Conservation (phyloP, 768 basidiomycete genomes). For the Panellus pusillus region DNA sequence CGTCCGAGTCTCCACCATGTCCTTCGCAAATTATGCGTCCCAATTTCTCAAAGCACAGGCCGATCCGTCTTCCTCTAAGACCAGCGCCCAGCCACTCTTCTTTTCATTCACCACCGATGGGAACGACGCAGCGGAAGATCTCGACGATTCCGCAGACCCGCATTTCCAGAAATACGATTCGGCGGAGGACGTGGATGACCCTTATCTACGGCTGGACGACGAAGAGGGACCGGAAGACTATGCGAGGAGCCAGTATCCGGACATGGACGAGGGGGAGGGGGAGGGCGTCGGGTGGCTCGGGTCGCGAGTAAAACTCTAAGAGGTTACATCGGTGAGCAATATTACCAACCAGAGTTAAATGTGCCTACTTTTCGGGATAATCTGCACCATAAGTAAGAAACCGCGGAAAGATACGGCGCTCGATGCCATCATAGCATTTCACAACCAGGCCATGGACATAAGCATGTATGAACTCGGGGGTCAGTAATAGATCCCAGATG, state of each 20-base stretch:
- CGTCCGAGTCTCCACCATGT: constrained; percentile 11
- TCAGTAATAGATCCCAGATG: constrained; percentile 28
- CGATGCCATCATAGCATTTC: constrained; percentile 29
- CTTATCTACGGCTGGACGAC: constrained; percentile 74
- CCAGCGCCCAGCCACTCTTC: constrained; percentile 67
- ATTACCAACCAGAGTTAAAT: background rate
- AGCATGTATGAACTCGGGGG: constrained; percentile 28
- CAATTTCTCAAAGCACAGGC: constrained; percentile 7
- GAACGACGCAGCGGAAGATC: constrained; percentile 54
- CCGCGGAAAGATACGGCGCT: constrained; percentile 30
- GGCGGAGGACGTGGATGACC: constrained; percentile 76
- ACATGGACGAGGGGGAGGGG: constrained; percentile 31
- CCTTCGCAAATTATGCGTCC: constrained; percentile 13
- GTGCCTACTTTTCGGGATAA: constrained; percentile 39
- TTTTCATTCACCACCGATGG: constrained; percentile 80
- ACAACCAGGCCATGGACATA: constrained; percentile 31
- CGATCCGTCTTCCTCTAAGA: constrained; percentile 1
- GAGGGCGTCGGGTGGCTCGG: constrained; percentile 60
- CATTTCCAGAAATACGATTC: constrained; percentile 57
- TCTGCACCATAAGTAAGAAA: constrained; percentile 37
- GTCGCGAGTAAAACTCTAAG: constrained; percentile 27
- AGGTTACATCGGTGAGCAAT: background rate
- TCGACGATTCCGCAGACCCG: constrained; percentile 78
- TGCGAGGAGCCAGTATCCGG: background rate
- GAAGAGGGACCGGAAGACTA: constrained; percentile 50